Evolutionary conservation across 768 basidiomycete genomes (phyloP).

Genomic region (Austroboletus eburneus): DNA sequence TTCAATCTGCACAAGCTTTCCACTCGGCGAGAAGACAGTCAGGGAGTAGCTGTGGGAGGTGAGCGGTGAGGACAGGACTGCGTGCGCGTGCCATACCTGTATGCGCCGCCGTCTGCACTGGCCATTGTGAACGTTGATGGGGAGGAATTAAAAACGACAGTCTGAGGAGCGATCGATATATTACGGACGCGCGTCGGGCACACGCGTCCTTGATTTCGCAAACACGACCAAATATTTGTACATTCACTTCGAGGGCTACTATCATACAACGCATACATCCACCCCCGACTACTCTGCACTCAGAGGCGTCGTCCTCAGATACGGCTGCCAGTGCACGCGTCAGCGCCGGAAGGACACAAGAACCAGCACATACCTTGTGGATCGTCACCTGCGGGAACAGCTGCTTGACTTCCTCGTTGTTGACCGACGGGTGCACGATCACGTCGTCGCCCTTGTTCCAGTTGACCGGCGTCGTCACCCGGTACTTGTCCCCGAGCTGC

Average conservation of each 20-base stretch:
- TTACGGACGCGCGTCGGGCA: slow-evolving; percentile 25
- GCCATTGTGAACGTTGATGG: slow-evolving; percentile 49
- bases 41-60: slow-evolving; percentile 79
- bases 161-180: slow-evolving; percentile 12
- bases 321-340: slow-evolving; percentile 38
- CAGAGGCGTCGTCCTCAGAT: slow-evolving; percentile 79
- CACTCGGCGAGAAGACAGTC: slow-evolving; percentile 98
- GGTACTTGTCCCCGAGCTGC: slow-evolving; percentile 84
- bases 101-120: slow-evolving; percentile 77
- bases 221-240: slow-evolving; percentile 17
- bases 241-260: background rate
- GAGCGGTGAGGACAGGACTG: slow-evolving; percentile 17
- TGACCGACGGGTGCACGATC: slow-evolving; percentile 83
- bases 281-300: slow-evolving; percentile 19
- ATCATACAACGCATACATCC: background rate
- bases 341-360: background rate
- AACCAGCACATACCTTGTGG: slow-evolving; percentile 57
- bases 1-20: slow-evolving; percentile 99
- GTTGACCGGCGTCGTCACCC: slow-evolving; percentile 88
- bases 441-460: slow-evolving; percentile 94
- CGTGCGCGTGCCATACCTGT: slow-evolving; percentile 46
- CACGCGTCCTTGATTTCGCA: slow-evolving; percentile 28
- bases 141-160: slow-evolving; percentile 18
- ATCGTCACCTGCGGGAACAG: slow-evolving; percentile 82
- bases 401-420: slow-evolving; percentile 84